Evolutionary conservation across 2,329 filamentous ascomycete species (phyloP).

Genomic region (Aplosporella prunicola): DNA sequence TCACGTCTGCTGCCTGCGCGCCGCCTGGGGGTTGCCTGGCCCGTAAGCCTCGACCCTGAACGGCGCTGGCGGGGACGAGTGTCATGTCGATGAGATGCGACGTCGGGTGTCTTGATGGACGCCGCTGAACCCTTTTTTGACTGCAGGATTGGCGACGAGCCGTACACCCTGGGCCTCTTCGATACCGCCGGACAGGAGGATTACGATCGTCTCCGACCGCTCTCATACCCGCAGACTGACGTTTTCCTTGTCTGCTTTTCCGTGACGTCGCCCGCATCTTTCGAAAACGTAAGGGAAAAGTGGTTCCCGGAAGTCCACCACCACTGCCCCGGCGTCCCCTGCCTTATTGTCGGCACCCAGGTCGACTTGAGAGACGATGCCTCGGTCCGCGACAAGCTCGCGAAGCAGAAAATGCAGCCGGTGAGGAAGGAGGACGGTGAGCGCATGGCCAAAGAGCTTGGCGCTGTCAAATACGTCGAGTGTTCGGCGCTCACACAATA

Average conservation of each 20-base stretch:
- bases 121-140: too few relatives aligned
- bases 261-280: constrained; percentile 92
- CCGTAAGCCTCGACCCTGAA: too few relatives aligned
- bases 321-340: constrained; percentile 95
- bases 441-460: constrained; percentile 92
- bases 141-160: constrained; percentile 92
- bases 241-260: constrained; percentile 99
- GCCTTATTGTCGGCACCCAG: constrained; percentile 95
- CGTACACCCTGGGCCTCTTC: constrained; percentile 92
- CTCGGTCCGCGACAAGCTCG: constrained; percentile 78
- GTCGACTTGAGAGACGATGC: constrained; percentile 88
- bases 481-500: constrained; percentile 97
- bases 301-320: constrained; percentile 99
- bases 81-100: too few relatives aligned
- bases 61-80: too few relatives aligned
- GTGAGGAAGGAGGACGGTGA: constrained; percentile 90
- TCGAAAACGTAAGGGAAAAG: constrained; percentile 98
- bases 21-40: too few relatives aligned
- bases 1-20: too few relatives aligned
- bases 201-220: constrained; percentile 91
- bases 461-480: constrained; percentile 97
- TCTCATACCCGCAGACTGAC: constrained; percentile 97
- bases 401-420: constrained; percentile 92
- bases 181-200: constrained; percentile 99
- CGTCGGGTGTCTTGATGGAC: too few relatives aligned